Percentiles rank a stretch among this genome's conserved stretches.
Evolutionary conservation across 805 yeast genomes (phyloP).

Genomic region (Ogataea henricii): DNA sequence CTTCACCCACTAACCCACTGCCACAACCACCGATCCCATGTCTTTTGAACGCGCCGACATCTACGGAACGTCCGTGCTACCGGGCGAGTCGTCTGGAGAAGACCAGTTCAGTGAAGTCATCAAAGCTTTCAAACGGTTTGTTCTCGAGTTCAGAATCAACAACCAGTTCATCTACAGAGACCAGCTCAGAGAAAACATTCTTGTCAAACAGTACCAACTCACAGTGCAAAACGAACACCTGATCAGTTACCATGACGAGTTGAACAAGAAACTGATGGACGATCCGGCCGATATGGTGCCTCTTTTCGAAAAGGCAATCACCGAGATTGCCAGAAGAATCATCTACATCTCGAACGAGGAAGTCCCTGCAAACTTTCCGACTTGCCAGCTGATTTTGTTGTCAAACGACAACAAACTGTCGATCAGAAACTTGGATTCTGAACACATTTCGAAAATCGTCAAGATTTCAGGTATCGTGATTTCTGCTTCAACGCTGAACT

Average conservation of each 20-base stretch:
- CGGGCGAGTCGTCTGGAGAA: conserved; percentile 74
- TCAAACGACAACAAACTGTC: conserved; percentile 73
- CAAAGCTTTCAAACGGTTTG: conserved; percentile 77
- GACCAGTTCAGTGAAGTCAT: conserved; percentile 67
- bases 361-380: conserved; percentile 61
- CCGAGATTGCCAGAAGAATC: conserved; percentile 81
- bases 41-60: conserved; percentile 74
- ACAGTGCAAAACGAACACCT: conserved; percentile 82
- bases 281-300: conserved; percentile 90
- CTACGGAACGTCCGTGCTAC: conserved; percentile 78
- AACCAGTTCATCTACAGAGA: conserved; percentile 86
- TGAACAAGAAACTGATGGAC: conserved; percentile 79
- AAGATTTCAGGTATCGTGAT: conserved; percentile 92
- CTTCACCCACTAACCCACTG: neutral
- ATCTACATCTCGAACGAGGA: conserved; percentile 55
- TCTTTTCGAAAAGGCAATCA: conserved; percentile 76
- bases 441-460: conserved; percentile 85
- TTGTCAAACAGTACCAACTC: conserved; percentile 71
- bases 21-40: conserved; percentile 39
- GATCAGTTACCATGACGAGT: conserved; percentile 83
- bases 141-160: conserved; percentile 82
- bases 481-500: conserved; percentile 82
- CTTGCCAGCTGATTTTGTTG: conserved; percentile 76
- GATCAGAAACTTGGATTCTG: conserved; percentile 81
- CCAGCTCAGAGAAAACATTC: conserved; percentile 82